phyloP scores from a whole-genome alignment of 139 green algal species.

The Mychonastes homosphaera region DNA sequence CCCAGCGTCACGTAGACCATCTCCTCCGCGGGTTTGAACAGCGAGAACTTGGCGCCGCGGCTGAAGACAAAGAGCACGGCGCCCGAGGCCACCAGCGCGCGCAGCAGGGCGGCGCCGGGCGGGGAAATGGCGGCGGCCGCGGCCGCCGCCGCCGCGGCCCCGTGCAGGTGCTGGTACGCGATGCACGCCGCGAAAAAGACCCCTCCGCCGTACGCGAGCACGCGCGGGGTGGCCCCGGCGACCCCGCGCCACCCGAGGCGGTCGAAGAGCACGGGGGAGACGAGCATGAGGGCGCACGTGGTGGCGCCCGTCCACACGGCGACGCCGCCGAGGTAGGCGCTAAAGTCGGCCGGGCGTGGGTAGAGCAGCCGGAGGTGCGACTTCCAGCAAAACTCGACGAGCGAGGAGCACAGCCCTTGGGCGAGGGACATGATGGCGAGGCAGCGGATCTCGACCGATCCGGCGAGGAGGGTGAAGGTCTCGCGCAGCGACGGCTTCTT shows the following conservation, averaged over 20 bases:
- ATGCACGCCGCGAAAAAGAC: slow-evolving; percentile 70
- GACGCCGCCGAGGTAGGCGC: slow-evolving; percentile 60
- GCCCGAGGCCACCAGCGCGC: slow-evolving; percentile 48
- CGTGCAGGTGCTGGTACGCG: slow-evolving; percentile 35
- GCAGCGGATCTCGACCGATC: slow-evolving; percentile 67
- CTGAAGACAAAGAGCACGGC: slow-evolving; percentile 69
- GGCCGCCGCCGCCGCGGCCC: neutral
- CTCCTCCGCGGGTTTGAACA: slow-evolving; percentile 93
- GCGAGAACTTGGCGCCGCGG: slow-evolving; percentile 75
- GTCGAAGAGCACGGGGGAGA: slow-evolving; percentile 72
- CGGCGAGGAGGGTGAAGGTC: slow-evolving; percentile 46
- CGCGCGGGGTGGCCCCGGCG: slow-evolving; percentile 51
- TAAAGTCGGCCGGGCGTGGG: slow-evolving; percentile 69
- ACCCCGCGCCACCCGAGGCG: slow-evolving; percentile 66
- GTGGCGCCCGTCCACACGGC: slow-evolving; percentile 73
- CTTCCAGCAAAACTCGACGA: slow-evolving; percentile 94
- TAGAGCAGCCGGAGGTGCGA: slow-evolving; percentile 74
- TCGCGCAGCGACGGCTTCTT: too few relatives aligned
- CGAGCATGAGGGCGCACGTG: slow-evolving; percentile 68
- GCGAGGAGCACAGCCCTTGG: slow-evolving; percentile 64
- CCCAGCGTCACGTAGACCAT: slow-evolving; percentile 74
- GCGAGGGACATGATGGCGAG: slow-evolving; percentile 83
- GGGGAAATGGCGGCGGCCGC: neutral
- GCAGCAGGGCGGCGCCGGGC: slow-evolving; percentile 21
- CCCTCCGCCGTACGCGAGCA: slow-evolving; percentile 42